Percentiles rank a stretch among this genome's conserved stretches.
phyloP scores from a whole-genome alignment of 768 basidiomycete species.

The Boletus vinaceobasis region DNA sequence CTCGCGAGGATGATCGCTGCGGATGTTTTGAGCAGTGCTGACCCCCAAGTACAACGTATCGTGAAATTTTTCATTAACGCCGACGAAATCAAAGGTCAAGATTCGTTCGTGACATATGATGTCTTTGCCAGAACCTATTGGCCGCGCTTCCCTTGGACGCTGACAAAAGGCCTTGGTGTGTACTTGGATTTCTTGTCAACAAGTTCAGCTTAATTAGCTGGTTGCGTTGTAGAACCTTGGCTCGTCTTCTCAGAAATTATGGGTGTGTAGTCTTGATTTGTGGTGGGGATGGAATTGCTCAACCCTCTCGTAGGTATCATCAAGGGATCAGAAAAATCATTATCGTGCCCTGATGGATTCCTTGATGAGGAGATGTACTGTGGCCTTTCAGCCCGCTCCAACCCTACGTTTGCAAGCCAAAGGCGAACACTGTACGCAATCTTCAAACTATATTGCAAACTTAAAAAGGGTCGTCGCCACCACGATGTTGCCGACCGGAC shows the following conservation, averaged over 20 bases:
- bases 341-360: slow-evolving; percentile 33
- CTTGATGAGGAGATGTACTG: slow-evolving; percentile 46
- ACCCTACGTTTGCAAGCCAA: slow-evolving; percentile 51
- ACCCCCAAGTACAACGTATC: not conserved
- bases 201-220: not conserved
- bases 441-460: slow-evolving; percentile 49
- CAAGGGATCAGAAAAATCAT: slow-evolving; percentile 60
- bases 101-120: slow-evolving; percentile 41
- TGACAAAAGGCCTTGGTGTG: slow-evolving; percentile 53
- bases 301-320: slow-evolving; percentile 45
- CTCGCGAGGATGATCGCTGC: slow-evolving; percentile 26
- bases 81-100: slow-evolving; percentile 16
- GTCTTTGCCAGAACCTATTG: slow-evolving; percentile 53
- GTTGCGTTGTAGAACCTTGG: slow-evolving; percentile 45
- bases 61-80: slow-evolving; percentile 14
- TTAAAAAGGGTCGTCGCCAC: slow-evolving; percentile 41
- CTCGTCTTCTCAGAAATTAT: slow-evolving; percentile 65
- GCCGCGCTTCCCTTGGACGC: slow-evolving; percentile 51
- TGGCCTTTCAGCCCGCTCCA: slow-evolving; percentile 46
- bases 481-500: slow-evolving; percentile 65
- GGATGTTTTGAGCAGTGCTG: slow-evolving; percentile 14
- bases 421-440: slow-evolving; percentile 49
- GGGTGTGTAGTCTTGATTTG: slow-evolving; percentile 36
- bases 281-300: not conserved
- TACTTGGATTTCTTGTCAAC: not conserved